A percentile compares a stretch with the other conserved stretches of the same genome.
These are phyloP conservation scores for Morella rubra DNA, from an alignment of 306 rosid species.

Conservation along the genomic window DNA sequence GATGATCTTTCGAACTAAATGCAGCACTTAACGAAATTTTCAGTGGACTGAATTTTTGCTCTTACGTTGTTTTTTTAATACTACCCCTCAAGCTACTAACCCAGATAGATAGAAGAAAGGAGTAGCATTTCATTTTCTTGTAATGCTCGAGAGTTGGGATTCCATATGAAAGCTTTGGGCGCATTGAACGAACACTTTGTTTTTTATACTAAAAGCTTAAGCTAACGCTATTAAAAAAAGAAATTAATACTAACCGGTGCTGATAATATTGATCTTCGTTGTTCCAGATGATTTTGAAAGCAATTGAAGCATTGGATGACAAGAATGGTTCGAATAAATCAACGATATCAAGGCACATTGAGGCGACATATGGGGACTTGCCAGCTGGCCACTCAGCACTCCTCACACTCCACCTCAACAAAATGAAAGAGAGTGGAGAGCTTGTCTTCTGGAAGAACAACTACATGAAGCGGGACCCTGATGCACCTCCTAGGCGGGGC, in stretches of 20 bases:
- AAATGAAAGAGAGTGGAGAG: constrained; percentile 61
- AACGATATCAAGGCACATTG: constrained; percentile 71
- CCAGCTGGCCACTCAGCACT: constrained; percentile 63
- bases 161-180: constrained; percentile 63
- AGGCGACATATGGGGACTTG: constrained; percentile 64
- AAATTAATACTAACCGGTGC: not conserved
- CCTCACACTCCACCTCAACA: constrained; percentile 60
- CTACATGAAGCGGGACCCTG: constrained; percentile 57
- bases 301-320: constrained; percentile 54
- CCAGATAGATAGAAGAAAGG: not conserved
- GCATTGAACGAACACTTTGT: constrained; percentile 32
- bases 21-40: constrained; percentile 34
- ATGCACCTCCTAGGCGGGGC: constrained; percentile 70
- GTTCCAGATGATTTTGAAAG: constrained; percentile 67
- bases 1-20: constrained; percentile 65
- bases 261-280: constrained; percentile 5
- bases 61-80: not conserved
- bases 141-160: constrained; percentile 2
- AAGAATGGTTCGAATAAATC: constrained; percentile 72
- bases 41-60: too few relatives aligned
- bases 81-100: not conserved
- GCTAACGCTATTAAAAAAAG: not conserved
- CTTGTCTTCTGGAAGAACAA: constrained; percentile 71
- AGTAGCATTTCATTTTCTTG: not conserved
- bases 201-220: too few relatives aligned